Conservation (phyloP, 2,329 filamentous ascomycete genomes). For the Aspergillus proliferans region DNA sequence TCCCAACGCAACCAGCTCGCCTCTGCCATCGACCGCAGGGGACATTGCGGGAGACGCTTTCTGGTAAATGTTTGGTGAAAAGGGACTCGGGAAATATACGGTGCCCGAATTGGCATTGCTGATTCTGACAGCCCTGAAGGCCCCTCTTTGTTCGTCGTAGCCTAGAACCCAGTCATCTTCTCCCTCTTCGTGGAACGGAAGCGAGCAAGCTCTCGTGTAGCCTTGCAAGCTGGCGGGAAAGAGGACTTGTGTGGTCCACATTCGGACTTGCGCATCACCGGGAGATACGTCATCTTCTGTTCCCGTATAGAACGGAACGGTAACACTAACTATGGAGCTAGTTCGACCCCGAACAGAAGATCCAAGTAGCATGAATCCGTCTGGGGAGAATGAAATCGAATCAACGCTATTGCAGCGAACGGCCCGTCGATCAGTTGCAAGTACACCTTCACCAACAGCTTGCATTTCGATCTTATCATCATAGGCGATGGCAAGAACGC, state of each 20-base stretch:
- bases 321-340: conserved; percentile 68
- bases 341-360: conserved; percentile 61
- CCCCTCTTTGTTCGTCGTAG: conserved; percentile 70
- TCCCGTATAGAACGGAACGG: conserved; percentile 69
- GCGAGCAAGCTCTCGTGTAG: conserved; percentile 68
- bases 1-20: conserved; percentile 66
- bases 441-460: conserved; percentile 59
- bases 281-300: conserved; percentile 44
- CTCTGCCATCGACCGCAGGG: conserved; percentile 61
- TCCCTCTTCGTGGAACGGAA: conserved; percentile 45
- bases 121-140: conserved; percentile 69
- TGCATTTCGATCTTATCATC: conserved; percentile 85
- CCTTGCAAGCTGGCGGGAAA: conserved; percentile 75
- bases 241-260: conserved; percentile 81
- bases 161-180: conserved; percentile 72
- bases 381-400: conserved; percentile 65
- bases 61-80: conserved; percentile 39
- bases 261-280: conserved; percentile 59
- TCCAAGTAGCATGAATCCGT: conserved; percentile 71
- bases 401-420: conserved; percentile 76
- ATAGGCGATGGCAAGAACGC: conserved; percentile 77
- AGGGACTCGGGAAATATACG: conserved; percentile 70
- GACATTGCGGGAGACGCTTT: conserved; percentile 62
- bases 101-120: conserved; percentile 70
- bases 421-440: conserved; percentile 62